Percentiles rank a stretch among this genome's conserved stretches.
Evolutionary conservation across 139 green algal species (phyloP).

Genomic region (Coccomyxa sp.): DNA sequence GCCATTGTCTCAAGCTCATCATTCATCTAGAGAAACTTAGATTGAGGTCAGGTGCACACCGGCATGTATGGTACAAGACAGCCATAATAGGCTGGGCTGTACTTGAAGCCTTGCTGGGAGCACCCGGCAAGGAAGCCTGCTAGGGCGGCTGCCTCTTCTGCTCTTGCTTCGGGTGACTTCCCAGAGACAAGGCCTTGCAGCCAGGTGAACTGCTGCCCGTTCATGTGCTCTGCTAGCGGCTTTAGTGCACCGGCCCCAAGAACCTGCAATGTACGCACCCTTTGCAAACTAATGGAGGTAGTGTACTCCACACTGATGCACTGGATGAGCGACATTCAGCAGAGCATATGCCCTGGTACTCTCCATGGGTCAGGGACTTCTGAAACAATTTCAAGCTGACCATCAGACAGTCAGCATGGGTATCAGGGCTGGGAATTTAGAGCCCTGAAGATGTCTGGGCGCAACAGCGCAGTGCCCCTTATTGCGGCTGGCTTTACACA

Average conservation of each 20-base stretch:
- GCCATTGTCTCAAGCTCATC: too few relatives aligned
- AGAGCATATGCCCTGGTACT: too few relatives aligned
- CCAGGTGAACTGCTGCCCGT: conserved; percentile 16
- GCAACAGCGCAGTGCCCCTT: too few relatives aligned
- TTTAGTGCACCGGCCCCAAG: conserved; percentile 2
- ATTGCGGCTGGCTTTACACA: too few relatives aligned
- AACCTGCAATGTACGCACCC: not conserved
- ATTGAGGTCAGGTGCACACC: not conserved
- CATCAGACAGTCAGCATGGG: too few relatives aligned
- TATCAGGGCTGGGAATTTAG: too few relatives aligned
- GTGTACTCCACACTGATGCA: too few relatives aligned
- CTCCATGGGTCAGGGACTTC: too few relatives aligned
- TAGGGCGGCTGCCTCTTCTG: not conserved
- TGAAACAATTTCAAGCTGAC: too few relatives aligned
- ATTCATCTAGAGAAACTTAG: not conserved
- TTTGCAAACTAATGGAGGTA: not conserved
- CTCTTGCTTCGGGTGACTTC: not conserved
- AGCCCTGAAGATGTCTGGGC: too few relatives aligned
- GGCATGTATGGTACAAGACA: not conserved
- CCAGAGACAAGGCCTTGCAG: conserved; percentile 12
- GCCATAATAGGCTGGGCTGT: conserved; percentile 8
- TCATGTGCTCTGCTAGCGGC: conserved; percentile 12
- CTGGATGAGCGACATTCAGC: too few relatives aligned
- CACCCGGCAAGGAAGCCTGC: conserved; percentile 2
- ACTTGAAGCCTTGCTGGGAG: not conserved